These are phyloP conservation scores for Rhododendron molle DNA, from an alignment of 148 eudicot genomes.

Conservation along the genomic window DNA sequence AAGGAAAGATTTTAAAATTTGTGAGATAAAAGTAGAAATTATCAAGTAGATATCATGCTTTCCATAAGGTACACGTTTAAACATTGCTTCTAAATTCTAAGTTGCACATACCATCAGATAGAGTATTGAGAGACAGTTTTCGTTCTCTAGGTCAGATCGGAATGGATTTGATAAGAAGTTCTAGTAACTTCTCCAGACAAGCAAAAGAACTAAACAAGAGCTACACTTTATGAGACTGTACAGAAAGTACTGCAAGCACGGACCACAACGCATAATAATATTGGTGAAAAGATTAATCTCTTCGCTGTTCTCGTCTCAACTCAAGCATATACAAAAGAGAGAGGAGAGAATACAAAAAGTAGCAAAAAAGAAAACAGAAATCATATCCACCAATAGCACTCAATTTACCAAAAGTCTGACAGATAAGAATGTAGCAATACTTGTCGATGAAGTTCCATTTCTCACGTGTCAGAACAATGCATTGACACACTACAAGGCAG, in stretches of 20 bases:
- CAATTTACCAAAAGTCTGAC: constrained; percentile 3
- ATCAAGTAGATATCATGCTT: background rate
- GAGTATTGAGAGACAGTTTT: too few relatives aligned
- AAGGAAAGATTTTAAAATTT: background rate
- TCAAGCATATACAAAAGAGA: background rate
- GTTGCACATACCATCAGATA: background rate
- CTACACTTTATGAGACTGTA: background rate
- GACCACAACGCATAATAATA: background rate
- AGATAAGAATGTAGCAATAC: background rate
- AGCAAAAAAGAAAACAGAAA: background rate
- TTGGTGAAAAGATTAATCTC: background rate
- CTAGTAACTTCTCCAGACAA: background rate
- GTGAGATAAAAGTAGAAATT: background rate
- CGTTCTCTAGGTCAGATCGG: background rate
- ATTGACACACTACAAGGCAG: background rate
- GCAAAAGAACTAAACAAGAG: background rate
- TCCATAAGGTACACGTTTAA: background rate
- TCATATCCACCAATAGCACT: background rate
- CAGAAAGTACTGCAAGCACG: background rate
- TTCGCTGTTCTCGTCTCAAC: background rate
- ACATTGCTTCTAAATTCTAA: background rate
- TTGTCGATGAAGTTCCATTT: background rate
- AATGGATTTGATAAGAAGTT: background rate
- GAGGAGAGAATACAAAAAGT: background rate
- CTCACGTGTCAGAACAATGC: constrained; percentile 3